A percentile compares a stretch with the other conserved stretches of the same genome.
Conservation (phyloP, 768 basidiomycete species). For the Suillus hirtellus region DNA sequence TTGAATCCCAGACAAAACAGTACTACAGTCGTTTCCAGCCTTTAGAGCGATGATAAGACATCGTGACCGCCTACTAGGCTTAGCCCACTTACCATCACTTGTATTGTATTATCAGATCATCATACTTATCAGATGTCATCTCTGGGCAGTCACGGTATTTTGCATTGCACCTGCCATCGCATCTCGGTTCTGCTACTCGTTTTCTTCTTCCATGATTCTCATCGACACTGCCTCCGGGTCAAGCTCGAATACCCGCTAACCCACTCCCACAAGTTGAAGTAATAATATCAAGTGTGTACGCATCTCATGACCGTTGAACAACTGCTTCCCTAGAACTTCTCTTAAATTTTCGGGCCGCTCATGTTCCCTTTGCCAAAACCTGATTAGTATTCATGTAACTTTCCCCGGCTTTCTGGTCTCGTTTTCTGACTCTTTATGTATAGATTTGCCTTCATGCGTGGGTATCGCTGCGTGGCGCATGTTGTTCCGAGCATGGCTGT, state of each 20-base stretch:
- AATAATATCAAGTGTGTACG: neutral
- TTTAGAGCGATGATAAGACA: slow-evolving; percentile 36
- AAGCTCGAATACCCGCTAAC: neutral
- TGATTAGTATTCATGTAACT: slow-evolving; percentile 39
- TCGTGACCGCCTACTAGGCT: neutral
- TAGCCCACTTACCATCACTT: slow-evolving; percentile 6
- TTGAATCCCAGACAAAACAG: slow-evolving; percentile 82
- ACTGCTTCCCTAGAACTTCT: slow-evolving; percentile 19
- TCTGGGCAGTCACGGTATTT: neutral
- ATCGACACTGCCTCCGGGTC: neutral
- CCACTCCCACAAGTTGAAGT: neutral
- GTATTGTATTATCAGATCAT: slow-evolving; percentile 13
- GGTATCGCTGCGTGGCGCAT: slow-evolving; percentile 44
- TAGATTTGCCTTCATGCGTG: slow-evolving; percentile 45
- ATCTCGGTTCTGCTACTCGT: neutral
- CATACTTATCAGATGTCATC: neutral
- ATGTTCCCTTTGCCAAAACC: slow-evolving; percentile 44
- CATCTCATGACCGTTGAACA: slow-evolving; percentile 16
- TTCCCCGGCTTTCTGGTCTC: slow-evolving; percentile 3
- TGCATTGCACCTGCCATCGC: neutral
- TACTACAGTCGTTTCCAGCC: slow-evolving; percentile 85
- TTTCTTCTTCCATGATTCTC: neutral
- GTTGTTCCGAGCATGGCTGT: slow-evolving; percentile 36
- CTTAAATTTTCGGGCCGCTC: too few relatives aligned
- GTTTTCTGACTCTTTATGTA: neutral